Percentiles rank a stretch among this genome's conserved stretches.
phyloP scores from a whole-genome alignment of 352 stramenopile genomes.

The Phytophthora uliginosa region DNA sequence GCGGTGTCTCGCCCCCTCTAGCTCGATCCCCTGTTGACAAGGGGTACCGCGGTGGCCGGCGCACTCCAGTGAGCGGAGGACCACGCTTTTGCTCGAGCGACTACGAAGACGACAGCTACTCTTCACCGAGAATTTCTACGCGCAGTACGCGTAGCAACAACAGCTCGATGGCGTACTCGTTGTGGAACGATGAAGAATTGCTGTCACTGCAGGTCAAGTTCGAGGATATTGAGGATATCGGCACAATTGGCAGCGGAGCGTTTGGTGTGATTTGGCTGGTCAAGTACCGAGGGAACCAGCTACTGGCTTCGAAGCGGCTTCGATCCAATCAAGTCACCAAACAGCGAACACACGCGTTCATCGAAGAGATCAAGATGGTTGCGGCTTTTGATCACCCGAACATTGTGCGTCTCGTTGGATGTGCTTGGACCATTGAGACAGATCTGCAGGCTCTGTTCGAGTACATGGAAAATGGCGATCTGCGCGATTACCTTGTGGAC shows the following conservation, averaged over 20 bases:
- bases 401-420: conserved; percentile 75
- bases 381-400: conserved; percentile 65
- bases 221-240: conserved; percentile 64
- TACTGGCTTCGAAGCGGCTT: conserved; percentile 64
- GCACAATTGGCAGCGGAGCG: conserved; percentile 54
- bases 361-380: conserved; percentile 81
- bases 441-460: conserved; percentile 75
- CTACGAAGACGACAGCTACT: conserved; percentile 35
- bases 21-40: conserved; percentile 32
- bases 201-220: conserved; percentile 53
- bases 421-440: conserved; percentile 64
- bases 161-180: conserved; percentile 49
- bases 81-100: conserved; percentile 24
- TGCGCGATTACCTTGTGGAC: conserved; percentile 54
- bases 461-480: conserved; percentile 71
- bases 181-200: conserved; percentile 71
- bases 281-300: conserved; percentile 45
- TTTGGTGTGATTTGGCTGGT: conserved; percentile 63
- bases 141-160: conserved; percentile 47
- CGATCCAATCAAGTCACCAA: conserved; percentile 53
- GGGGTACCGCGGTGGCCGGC: conserved; percentile 35
- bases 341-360: conserved; percentile 55
- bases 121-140: conserved; percentile 43
- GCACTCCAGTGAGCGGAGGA: conserved; percentile 33
- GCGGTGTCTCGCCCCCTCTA: conserved; percentile 43